phyloP scores from a whole-genome alignment of 306 rosid genomes.

The Argentina anserina region DNA sequence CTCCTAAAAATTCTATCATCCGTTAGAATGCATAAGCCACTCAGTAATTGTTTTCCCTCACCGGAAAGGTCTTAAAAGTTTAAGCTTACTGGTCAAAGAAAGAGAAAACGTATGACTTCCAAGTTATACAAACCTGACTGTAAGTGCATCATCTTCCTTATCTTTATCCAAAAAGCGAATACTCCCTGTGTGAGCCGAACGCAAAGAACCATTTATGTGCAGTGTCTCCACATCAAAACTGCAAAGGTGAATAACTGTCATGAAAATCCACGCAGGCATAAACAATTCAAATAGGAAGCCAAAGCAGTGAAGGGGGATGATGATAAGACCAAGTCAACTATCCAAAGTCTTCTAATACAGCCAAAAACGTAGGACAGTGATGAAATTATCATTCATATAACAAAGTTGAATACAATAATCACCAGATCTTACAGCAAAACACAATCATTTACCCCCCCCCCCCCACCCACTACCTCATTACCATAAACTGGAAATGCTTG shows the following conservation, averaged over 20 bases:
- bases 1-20: conserved; percentile 27
- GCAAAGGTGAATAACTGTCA: conserved; percentile 31
- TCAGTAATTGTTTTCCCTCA: neutral
- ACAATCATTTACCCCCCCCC: neutral
- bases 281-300: neutral
- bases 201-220: conserved; percentile 64
- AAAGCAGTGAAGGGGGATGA: neutral
- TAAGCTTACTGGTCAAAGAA: neutral
- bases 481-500: neutral
- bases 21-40: conserved; percentile 7
- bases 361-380: neutral
- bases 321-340: neutral
- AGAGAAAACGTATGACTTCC: neutral
- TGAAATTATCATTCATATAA: neutral
- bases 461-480: neutral
- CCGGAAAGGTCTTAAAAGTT: neutral
- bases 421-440: neutral
- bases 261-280: neutral
- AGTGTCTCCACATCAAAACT: conserved; percentile 79
- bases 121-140: conserved; percentile 37
- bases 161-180: conserved; percentile 61
- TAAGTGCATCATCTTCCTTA: conserved; percentile 33
- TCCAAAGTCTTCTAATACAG: neutral
- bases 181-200: conserved; percentile 67
- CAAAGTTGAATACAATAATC: neutral